Evolutionary conservation across 2,329 filamentous ascomycete species (phyloP).

Genomic region (Cercospora brassicicola): DNA sequence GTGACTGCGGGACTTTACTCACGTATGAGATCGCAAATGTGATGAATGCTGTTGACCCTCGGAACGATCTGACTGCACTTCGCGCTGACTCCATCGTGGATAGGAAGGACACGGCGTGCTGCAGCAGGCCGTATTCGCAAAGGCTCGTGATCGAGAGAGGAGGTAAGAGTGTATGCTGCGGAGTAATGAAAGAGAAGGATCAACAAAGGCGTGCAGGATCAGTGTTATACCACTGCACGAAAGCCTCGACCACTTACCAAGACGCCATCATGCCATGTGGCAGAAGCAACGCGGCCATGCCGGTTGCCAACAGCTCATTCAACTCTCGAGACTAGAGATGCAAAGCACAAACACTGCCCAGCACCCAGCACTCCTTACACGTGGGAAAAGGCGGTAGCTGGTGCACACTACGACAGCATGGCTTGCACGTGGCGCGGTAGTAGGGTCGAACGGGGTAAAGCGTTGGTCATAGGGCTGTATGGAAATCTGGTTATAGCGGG

Average conservation of each 20-base stretch:
- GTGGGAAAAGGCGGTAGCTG: constrained; percentile 3
- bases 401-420: not conserved
- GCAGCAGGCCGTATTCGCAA: not conserved
- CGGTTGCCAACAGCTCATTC: not conserved
- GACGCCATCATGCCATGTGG: constrained; percentile 1
- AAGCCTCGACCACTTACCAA: not conserved
- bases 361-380: not conserved
- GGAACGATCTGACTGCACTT: constrained; percentile 14
- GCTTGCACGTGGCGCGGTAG: constrained; percentile 7
- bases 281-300: constrained; percentile 5
- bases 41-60: constrained; percentile 28
- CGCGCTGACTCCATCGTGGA: constrained; percentile 5
- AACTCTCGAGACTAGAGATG: not conserved
- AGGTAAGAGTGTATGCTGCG: not conserved
- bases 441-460: not conserved
- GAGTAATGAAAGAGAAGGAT: not conserved
- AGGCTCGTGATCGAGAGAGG: not conserved
- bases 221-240: not conserved
- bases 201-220: not conserved
- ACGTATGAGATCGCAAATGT: constrained; percentile 28
- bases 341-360: not conserved
- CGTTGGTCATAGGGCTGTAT: constrained; percentile 11
- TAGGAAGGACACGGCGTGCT: not conserved
- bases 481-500: not conserved
- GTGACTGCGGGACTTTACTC: not conserved